These are phyloP conservation scores for Dichotomopilus funicola DNA, from an alignment of 2,329 filamentous ascomycete species.

Conservation along the genomic window DNA sequence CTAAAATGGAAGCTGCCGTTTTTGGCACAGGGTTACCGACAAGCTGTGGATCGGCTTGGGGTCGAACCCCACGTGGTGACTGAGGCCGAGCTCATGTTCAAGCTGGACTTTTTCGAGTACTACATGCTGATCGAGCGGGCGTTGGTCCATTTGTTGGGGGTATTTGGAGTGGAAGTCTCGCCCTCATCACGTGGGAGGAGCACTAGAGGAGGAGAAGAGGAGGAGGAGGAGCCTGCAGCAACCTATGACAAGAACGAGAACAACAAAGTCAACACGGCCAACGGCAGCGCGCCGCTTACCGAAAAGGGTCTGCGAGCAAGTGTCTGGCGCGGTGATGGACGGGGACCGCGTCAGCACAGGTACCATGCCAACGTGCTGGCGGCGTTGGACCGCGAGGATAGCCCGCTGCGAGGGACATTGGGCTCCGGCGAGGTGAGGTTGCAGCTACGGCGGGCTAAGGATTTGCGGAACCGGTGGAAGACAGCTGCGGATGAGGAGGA, in stretches of 20 bases:
- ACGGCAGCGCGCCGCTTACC: neutral
- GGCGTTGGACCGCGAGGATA: slow-evolving; percentile 49
- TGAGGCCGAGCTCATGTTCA: slow-evolving; percentile 64
- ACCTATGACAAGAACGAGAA: neutral
- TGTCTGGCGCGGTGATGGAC: slow-evolving; percentile 6
- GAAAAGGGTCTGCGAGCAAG: slow-evolving; percentile 1
- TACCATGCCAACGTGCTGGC: slow-evolving; percentile 66
- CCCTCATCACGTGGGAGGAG: slow-evolving; percentile 15
- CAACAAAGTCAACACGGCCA: neutral
- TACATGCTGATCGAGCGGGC: slow-evolving; percentile 67
- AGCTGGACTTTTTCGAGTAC: slow-evolving; percentile 72
- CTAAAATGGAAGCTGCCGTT: slow-evolving; percentile 59
- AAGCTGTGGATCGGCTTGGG: slow-evolving; percentile 37
- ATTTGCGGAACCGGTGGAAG: slow-evolving; percentile 67
- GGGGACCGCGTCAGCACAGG: slow-evolving; percentile 27
- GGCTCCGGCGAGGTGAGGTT: slow-evolving; percentile 48
- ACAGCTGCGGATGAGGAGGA: slow-evolving; percentile 53
- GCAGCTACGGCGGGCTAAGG: slow-evolving; percentile 61
- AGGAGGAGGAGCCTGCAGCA: neutral
- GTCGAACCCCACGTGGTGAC: slow-evolving; percentile 30
- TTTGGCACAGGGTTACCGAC: slow-evolving; percentile 49
- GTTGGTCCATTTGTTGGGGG: slow-evolving; percentile 58
- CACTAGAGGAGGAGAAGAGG: neutral
- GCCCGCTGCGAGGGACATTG: slow-evolving; percentile 51
- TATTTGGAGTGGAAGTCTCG: slow-evolving; percentile 53